phyloP scores from a whole-genome alignment of 2,329 filamentous ascomycete species.

The Aspergillus sp. region DNA sequence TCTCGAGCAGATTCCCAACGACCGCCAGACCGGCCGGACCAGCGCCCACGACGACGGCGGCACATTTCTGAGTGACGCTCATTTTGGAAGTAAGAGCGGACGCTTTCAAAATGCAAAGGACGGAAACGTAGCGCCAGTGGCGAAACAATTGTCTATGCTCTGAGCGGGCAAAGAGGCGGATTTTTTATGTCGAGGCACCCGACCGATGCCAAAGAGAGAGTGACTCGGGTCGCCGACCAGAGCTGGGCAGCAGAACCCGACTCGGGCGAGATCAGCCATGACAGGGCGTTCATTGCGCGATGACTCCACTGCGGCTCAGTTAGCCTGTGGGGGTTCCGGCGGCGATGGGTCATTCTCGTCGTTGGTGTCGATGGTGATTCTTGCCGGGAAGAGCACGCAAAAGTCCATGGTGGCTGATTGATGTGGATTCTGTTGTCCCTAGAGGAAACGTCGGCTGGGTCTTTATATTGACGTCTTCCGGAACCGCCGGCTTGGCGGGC shows the following conservation, averaged over 20 bases:
- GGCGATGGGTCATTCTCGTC: background rate
- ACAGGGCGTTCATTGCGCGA: background rate
- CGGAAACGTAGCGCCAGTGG: background rate
- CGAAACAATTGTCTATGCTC: background rate
- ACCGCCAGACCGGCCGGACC: constrained; percentile 52
- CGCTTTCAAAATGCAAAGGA: background rate
- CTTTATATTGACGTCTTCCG: too few species aligned
- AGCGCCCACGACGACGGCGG: constrained; percentile 50
- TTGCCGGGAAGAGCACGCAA: background rate
- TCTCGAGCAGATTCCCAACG: constrained; percentile 53
- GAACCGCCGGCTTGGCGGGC: too few species aligned
- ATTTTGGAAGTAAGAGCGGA: constrained; percentile 11
- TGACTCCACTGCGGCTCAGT: background rate
- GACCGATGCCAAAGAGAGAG: too few species aligned
- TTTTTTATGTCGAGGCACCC: too few species aligned
- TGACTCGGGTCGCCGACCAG: too few species aligned
- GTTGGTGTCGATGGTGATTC: background rate
- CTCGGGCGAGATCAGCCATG: background rate
- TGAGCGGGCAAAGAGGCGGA: too few species aligned
- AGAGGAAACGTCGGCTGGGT: too few species aligned
- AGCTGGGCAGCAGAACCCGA: background rate
- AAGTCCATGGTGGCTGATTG: background rate
- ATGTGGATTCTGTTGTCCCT: too few species aligned
- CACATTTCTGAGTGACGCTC: constrained; percentile 29
- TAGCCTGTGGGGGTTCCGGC: background rate